Conservation (phyloP, 1,284 basidiomycete species). For the Cystobasidiaceae sp. region DNA sequence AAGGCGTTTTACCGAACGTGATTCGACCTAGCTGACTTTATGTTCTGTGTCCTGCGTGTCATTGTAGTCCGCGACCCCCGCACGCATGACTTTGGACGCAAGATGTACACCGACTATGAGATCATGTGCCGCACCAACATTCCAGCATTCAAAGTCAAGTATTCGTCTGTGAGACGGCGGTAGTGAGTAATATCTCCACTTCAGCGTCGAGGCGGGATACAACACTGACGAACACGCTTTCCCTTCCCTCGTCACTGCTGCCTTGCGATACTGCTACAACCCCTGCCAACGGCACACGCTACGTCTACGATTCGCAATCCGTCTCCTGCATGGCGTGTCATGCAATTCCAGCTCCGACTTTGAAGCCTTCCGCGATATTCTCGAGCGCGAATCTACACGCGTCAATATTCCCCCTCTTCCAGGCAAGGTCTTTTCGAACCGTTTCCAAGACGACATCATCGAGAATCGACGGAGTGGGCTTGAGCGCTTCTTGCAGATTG, state of each 20-base stretch:
- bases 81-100: conserved; percentile 91
- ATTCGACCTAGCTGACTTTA: neutral
- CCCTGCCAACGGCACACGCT: too few species aligned
- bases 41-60: neutral
- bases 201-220: too few species aligned
- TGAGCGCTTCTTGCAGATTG: conserved; percentile 90
- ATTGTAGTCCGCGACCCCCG: conserved; percentile 76
- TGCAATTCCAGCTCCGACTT: conserved; percentile 88
- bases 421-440: conserved; percentile 62
- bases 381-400: conserved; percentile 91
- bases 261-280: neutral
- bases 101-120: conserved; percentile 99
- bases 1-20: too few species aligned
- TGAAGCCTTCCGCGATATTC: conserved; percentile 95
- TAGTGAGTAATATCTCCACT: conserved; percentile 58
- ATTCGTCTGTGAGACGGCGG: conserved; percentile 86
- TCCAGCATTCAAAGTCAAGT: conserved; percentile 93
- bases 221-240: too few species aligned
- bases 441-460: conserved; percentile 94
- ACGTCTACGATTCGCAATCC: too few species aligned
- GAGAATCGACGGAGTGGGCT: conserved; percentile 85
- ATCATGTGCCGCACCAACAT: conserved; percentile 98
- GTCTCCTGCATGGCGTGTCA: too few species aligned
- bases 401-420: conserved; percentile 97
- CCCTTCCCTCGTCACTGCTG: neutral